These are phyloP conservation scores for Tubosaeta brunneosetosa DNA, from an alignment of 768 basidiomycete genomes.

Conservation along the genomic window DNA sequence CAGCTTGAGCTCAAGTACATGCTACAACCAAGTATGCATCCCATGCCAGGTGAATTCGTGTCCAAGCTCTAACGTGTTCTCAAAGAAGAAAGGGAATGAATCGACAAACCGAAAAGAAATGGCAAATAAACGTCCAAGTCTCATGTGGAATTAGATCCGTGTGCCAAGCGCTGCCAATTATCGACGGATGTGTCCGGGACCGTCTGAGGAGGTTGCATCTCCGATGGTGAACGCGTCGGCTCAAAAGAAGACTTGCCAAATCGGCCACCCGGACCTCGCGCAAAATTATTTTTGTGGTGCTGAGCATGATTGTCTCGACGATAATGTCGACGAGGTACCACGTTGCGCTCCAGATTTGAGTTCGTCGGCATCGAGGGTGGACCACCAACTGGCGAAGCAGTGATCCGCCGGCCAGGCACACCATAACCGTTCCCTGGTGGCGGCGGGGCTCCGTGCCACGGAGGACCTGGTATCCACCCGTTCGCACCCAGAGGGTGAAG, in stretches of 20 bases:
- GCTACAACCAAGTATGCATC: not conserved
- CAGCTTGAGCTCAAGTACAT: not conserved
- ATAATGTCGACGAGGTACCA: conserved; percentile 27
- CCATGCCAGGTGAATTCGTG: not conserved
- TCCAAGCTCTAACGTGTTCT: not conserved
- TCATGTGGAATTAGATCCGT: conserved; percentile 7
- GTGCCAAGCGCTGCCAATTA: conserved; percentile 18
- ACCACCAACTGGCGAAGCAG: conserved; percentile 14
- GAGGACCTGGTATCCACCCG: conserved; percentile 24
- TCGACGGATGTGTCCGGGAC: conserved; percentile 10
- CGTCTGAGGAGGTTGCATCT: conserved; percentile 13
- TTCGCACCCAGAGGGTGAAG: conserved; percentile 19
- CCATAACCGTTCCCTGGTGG: conserved; percentile 15
- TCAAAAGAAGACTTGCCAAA: conserved; percentile 17
- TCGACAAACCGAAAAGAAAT: conserved; percentile 16
- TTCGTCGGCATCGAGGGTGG: conserved; percentile 9
- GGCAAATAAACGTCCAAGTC: not conserved
- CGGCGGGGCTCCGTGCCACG: conserved; percentile 21
- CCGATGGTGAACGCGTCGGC: conserved; percentile 14
- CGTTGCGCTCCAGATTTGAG: conserved; percentile 21
- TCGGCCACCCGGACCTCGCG: conserved; percentile 19
- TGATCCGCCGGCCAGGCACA: conserved; percentile 11
- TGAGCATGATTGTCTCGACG: conserved; percentile 29
- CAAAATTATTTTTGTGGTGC: conserved; percentile 23
- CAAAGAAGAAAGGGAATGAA: not conserved